Conservation (phyloP, 2,329 filamentous ascomycete genomes). For the Davidsoniella neocaledoniae region DNA sequence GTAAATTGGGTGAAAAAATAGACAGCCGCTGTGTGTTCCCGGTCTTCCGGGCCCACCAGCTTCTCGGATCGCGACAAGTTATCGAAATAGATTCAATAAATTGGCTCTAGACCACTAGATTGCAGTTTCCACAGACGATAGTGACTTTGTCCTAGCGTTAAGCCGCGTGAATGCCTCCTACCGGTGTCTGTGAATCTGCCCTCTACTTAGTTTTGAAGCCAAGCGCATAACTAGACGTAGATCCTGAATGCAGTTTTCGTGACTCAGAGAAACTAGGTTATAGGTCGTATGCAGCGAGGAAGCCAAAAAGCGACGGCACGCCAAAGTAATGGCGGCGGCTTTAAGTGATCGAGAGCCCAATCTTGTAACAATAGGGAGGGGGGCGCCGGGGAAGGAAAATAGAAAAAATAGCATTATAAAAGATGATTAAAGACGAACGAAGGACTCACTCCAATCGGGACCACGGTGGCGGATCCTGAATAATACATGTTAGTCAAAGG, state of each 20-base stretch:
- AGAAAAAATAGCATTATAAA: background rate
- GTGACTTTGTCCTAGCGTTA: too few species aligned
- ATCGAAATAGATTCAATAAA: background rate
- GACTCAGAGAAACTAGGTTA: background rate
- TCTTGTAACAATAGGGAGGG: too few species aligned
- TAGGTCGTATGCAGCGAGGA: too few species aligned
- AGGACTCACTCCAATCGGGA: conserved; percentile 86
- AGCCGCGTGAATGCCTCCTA: too few species aligned
- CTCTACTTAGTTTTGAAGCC: too few species aligned
- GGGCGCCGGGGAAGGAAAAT: background rate
- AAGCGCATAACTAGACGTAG: too few species aligned
- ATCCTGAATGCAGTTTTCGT: background rate
- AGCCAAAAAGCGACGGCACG: too few species aligned
- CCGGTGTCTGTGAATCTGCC: too few species aligned
- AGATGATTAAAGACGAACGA: background rate
- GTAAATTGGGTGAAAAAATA: background rate
- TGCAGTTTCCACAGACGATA: too few species aligned
- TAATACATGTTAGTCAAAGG: conserved; percentile 9
- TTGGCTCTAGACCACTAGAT: background rate
- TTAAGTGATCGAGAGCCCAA: background rate
- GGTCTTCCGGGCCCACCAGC: background rate
- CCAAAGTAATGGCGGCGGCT: too few species aligned
- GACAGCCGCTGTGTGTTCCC: background rate
- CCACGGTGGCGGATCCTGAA: conserved; percentile 80
- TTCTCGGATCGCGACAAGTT: background rate